Percentiles rank a stretch among this genome's conserved stretches.
Evolutionary conservation across 2,329 filamentous ascomycete species (phyloP).

Genomic region (Massarina eburnea): DNA sequence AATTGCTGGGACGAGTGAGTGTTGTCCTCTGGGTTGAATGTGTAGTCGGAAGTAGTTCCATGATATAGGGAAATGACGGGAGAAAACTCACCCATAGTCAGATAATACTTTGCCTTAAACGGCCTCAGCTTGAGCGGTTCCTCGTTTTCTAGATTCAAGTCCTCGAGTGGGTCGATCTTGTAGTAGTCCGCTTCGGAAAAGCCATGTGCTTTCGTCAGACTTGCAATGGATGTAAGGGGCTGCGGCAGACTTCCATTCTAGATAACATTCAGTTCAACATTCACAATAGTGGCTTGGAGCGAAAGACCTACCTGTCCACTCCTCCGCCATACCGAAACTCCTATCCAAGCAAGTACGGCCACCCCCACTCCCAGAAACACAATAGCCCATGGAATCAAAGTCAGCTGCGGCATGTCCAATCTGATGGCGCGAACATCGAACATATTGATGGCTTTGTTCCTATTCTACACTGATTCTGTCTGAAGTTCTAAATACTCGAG

Average conservation of each 20-base stretch:
- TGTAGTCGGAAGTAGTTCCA: not conserved
- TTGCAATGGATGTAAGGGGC: not conserved
- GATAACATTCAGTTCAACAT: not conserved
- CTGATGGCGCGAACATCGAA: not conserved
- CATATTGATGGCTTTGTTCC: not conserved
- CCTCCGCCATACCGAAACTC: not conserved
- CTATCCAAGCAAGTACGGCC: not conserved
- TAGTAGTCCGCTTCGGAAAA: constrained; percentile 38
- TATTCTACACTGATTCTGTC: too few relatives aligned
- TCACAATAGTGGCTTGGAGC: not conserved
- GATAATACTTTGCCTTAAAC: constrained; percentile 63
- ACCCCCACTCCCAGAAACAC: not conserved
- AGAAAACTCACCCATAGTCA: constrained; percentile 60
- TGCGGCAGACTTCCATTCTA: not conserved
- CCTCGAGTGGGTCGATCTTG: constrained; percentile 48
- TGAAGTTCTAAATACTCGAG: not conserved
- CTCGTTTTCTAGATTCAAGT: constrained; percentile 55
- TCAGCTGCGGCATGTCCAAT: not conserved
- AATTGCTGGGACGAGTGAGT: constrained; percentile 46
- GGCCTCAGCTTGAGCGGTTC: constrained; percentile 58
- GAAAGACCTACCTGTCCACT: not conserved
- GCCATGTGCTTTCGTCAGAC: not conserved
- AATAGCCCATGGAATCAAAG: not conserved
- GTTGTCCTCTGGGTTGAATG: not conserved
- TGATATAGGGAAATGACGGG: not conserved